Base-by-base conservation (phyloP, 495 filamentous ascomycete genomes). In the Tricharina praecox region DNA sequence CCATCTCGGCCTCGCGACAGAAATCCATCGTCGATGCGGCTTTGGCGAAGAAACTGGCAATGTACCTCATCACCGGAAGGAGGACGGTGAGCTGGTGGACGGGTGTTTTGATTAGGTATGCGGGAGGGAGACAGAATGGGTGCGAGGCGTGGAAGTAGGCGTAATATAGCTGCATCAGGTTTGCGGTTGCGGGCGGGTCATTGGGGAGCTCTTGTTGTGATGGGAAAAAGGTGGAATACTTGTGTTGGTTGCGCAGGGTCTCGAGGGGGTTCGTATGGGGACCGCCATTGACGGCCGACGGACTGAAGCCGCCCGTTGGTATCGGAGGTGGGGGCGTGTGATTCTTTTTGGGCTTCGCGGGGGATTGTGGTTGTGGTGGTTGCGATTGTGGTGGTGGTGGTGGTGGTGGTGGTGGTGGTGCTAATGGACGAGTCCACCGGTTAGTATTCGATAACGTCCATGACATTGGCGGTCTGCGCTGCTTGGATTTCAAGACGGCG, bases 131-230 rank as follows among this genome's bases (percentile, higher is more conserved):
- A 42, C 75, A 61, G 51, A 84, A 72, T 0, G 82, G 82, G 56
- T 88, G 82, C 2, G 73, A 70, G 2, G 67, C 67, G 52, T 84
- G 75, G 56, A 86, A 86, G 62, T 75, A 71, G 35, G 66, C 61
- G 59, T 74, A 79, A 54, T 73, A 79, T 8, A 73, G 59, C 42
- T 70, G 66, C 23, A 70, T 53, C 25, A 70, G 58, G 30, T 62
- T 61, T 35, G 67, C 62, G 16, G 56, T 59, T n/a, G 48, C 21
- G 4, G 63, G 56, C 8, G 62, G 33, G 1, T 52, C 48, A 1
- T 49, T 48, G n/a, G 28, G 45, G 25, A 49, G 50, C 11, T 61
- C 58, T 19, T 61, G 53, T 23, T 39, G 53, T 26, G 43, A 51
- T 23, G 40, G 49, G 37, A 53, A 58, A n/a, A 21, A 20, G 21